Base-by-base conservation (phyloP, 176 grass and related monocot species). In the Hsuehochloa calcarea region DNA sequence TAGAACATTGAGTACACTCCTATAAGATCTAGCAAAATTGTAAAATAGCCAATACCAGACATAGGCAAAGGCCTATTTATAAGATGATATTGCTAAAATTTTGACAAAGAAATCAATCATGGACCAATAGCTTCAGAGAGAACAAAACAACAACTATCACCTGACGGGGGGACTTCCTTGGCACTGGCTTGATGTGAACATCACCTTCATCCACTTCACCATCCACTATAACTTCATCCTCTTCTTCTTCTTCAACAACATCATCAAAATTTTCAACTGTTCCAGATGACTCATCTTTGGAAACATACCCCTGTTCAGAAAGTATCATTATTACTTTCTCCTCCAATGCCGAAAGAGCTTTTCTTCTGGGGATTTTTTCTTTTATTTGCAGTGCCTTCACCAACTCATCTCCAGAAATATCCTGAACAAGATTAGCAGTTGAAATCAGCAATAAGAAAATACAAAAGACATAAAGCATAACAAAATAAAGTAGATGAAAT, bases 181-280 rank as follows among this genome's bases (percentile, higher is more conserved):
- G 81, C 47, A 90, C 66, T 41, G 91, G 93, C 79, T 98, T 98
- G 82, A 98, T 98, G 74, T 98, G 96, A 87, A 98, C 81, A 75
- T 98, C 96, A 50, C 96, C 96, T 92, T 98, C 93, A 85, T 98
- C 96, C 83, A 98, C 93, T 89, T 95, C 93, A 83, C 96, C 96
- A 90, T 98, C 96, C 43, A 89, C 89, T 85, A 90, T 81, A 55
- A 90, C 77, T 74, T 94, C 96, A 52, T 98, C 96, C 85, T 95
- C 96, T 55, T 98, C 93, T 75, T 93, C 93, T 22, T 92, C 91
- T 82, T 87, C 91, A 39, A 85, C 83, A 46, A 88, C 65, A 92
- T 90, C 91, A 52, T 59, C 84, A 80, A 92, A 85, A 69, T 15
- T 89, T 94, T 92, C 96, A 67, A 79, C 52, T 34, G 29, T 31